Evolutionary conservation across 495 filamentous ascomycete genomes (phyloP).

Genomic region (Penicillium goetzii): DNA sequence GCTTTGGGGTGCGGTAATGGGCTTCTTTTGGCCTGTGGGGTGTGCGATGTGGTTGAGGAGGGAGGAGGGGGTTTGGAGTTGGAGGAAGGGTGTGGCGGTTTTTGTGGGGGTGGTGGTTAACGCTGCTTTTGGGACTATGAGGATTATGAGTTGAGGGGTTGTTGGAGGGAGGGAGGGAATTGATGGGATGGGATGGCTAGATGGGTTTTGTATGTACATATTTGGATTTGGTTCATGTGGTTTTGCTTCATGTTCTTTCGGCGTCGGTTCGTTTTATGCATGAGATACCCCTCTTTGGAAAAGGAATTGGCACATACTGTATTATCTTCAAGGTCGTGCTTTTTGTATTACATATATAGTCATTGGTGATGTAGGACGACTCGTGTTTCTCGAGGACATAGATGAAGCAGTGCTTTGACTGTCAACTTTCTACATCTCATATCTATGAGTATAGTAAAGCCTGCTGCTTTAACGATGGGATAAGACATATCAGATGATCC

Average conservation of each 20-base stretch:
- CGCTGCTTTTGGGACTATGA: conserved; percentile 68
- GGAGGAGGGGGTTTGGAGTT: conserved; percentile 87
- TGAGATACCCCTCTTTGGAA: conserved; percentile 31
- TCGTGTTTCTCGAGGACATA: neutral
- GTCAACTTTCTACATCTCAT: neutral
- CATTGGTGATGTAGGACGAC: neutral
- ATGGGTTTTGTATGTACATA: neutral
- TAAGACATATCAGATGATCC: no score
- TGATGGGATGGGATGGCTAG: neutral
- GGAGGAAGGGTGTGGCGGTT: conserved; percentile 80
- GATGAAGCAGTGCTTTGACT: neutral
- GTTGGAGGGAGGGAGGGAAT: neutral
- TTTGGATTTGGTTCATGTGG: neutral
- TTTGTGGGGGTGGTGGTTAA: conserved; percentile 78
- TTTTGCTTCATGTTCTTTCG: conserved; percentile 20
- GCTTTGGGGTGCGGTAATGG: conserved; percentile 84
- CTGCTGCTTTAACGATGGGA: no score
- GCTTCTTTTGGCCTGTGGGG: conserved; percentile 92
- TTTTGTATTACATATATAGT: neutral
- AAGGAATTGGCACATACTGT: neutral
- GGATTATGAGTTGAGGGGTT: conserved; percentile 49
- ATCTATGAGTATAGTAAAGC: no score
- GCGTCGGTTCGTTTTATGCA: conserved; percentile 13
- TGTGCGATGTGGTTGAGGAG: conserved; percentile 81
- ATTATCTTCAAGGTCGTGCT: neutral